These are phyloP conservation scores for Cairneyella variabilis DNA, from an alignment of 495 filamentous ascomycete species.

Conservation along the genomic window DNA sequence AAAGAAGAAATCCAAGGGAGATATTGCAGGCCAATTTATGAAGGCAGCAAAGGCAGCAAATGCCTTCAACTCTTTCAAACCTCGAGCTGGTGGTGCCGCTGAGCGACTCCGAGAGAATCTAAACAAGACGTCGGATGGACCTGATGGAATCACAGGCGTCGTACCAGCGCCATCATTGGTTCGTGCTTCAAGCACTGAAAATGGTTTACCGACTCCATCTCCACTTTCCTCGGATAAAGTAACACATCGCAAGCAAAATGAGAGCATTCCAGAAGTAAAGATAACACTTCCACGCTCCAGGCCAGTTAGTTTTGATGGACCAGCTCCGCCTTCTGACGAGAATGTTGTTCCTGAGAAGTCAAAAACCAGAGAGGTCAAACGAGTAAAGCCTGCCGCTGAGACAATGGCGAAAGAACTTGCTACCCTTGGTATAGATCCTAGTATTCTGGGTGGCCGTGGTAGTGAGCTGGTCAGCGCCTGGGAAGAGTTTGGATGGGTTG, in stretches of 20 bases:
- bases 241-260: conserved; percentile 29
- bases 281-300: conserved; percentile 38
- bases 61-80: conserved; percentile 65
- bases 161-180: conserved; percentile 62
- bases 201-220: conserved; percentile 28
- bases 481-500: conserved; percentile 88
- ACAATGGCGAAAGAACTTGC: conserved; percentile 77
- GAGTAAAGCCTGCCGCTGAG: conserved; percentile 61
- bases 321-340: conserved; percentile 34
- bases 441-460: conserved; percentile 62
- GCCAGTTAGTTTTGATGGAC: conserved; percentile 31
- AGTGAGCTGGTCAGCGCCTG: conserved; percentile 68
- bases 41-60: conserved; percentile 79
- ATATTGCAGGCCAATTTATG: conserved; percentile 74
- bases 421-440: conserved; percentile 67
- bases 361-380: conserved; percentile 29
- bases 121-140: conserved; percentile 53
- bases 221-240: conserved; percentile 26
- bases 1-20: conserved; percentile 65
- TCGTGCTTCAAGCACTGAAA: conserved; percentile 17
- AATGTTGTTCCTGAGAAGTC: conserved; percentile 26
- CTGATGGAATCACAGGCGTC: conserved; percentile 84
- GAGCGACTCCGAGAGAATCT: conserved; percentile 57
- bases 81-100: conserved; percentile 74
- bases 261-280: conserved; percentile 47